phyloP scores from a whole-genome alignment of 257 asterid genomes.

The Cruciata laevipes region DNA sequence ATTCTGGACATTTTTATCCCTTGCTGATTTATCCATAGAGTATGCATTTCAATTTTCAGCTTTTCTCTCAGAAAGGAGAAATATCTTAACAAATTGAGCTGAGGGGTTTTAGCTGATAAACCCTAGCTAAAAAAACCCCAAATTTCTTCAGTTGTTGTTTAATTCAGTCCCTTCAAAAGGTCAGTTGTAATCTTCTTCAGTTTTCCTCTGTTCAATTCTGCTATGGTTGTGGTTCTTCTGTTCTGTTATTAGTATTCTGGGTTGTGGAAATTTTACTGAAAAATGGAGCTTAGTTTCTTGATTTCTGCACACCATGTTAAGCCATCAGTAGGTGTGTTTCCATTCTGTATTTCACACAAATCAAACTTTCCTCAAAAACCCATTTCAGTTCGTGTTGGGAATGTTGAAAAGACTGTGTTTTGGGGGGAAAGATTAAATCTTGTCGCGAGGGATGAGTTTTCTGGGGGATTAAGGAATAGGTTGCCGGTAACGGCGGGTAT shows the following conservation, averaged over 20 bases:
- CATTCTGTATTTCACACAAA: constrained; percentile 39
- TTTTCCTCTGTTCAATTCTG: constrained; percentile 11
- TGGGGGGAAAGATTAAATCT: constrained; percentile 39
- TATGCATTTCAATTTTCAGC: neutral
- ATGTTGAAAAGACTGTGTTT: constrained; percentile 39
- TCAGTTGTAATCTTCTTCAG: constrained; percentile 21
- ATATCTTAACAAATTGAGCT: constrained; percentile 7
- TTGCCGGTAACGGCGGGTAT: constrained; percentile 48
- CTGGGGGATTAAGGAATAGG: constrained; percentile 29
- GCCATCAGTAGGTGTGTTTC: constrained; percentile 40
- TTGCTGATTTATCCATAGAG: neutral
- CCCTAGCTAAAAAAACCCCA: constrained; percentile 30
- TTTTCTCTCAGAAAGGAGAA: neutral
- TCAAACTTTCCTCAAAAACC: constrained; percentile 34
- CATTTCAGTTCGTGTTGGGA: constrained; percentile 23
- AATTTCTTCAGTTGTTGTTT: neutral
- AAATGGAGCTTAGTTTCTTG: constrained; percentile 57
- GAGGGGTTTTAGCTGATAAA: constrained; percentile 47
- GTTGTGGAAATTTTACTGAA: constrained; percentile 14
- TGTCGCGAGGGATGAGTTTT: constrained; percentile 22
- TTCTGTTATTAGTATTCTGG: constrained; percentile 11
- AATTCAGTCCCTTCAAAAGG: constrained; percentile 22
- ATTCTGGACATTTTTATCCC: constrained; percentile 9
- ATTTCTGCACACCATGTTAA: constrained; percentile 42
- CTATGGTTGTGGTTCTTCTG: neutral